Percentiles rank a stretch among this genome's conserved stretches.
phyloP scores from a whole-genome alignment of 805 yeast species.

The Sungouiozyma intestinalis region DNA sequence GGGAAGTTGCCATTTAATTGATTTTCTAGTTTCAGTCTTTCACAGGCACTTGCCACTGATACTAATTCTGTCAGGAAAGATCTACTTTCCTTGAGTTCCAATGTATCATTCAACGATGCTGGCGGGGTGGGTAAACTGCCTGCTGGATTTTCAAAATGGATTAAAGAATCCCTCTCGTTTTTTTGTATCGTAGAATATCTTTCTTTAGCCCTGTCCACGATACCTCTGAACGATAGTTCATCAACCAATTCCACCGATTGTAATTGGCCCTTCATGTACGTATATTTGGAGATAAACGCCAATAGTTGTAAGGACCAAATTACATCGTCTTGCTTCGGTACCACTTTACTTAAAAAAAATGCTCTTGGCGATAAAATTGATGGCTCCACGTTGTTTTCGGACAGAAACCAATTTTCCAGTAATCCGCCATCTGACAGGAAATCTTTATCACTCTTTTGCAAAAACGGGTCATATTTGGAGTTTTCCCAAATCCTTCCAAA shows the following conservation, averaged over 20 bases:
- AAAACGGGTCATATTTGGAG: constrained; percentile 1
- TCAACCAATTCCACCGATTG: constrained; percentile 71
- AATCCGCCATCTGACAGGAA: not conserved
- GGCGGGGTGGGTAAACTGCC: not conserved
- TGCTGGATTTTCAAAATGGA: not conserved
- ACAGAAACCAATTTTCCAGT: constrained; percentile 9
- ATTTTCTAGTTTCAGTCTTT: not conserved
- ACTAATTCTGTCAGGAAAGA: constrained; percentile 14
- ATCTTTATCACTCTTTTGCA: not conserved
- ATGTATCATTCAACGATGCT: not conserved
- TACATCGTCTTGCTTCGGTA: constrained; percentile 88
- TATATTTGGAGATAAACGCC: constrained; percentile 89
- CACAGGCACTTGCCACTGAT: constrained; percentile 1
- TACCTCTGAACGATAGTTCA: constrained; percentile 45
- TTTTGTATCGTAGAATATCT: constrained; percentile 5
- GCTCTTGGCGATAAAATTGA: constrained; percentile 37
- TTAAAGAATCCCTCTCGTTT: not conserved
- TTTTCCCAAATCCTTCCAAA: constrained; percentile 18
- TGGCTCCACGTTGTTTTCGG: constrained; percentile 14
- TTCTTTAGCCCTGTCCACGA: constrained; percentile 13
- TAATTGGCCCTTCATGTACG: constrained; percentile 60
- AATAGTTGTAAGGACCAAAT: constrained; percentile 86
- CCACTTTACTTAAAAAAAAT: constrained; percentile 58
- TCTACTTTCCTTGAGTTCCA: constrained; percentile 2
- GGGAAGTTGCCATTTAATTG: not conserved